Evolutionary conservation across 179 eudicot species (phyloP).

Genomic region (Gypsophila paniculata): DNA sequence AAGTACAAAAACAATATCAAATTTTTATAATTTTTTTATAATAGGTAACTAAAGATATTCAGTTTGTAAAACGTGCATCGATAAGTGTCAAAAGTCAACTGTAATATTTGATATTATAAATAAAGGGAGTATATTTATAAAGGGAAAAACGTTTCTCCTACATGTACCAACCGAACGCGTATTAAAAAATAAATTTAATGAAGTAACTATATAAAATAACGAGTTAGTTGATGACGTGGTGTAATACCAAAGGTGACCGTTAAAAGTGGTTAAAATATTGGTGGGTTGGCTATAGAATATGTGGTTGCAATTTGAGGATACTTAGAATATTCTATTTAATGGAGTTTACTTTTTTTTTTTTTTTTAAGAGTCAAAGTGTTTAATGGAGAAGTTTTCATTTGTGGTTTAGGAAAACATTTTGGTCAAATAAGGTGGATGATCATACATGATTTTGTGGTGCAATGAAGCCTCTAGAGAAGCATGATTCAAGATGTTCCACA

Average conservation of each 20-base stretch:
- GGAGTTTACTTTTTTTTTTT: too few relatives aligned
- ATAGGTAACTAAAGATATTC: too few relatives aligned
- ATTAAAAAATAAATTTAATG: too few relatives aligned
- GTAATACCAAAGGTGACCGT: neutral
- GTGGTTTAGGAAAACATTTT: neutral
- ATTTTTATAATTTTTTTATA: too few relatives aligned
- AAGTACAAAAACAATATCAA: too few relatives aligned
- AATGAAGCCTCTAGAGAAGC: neutral
- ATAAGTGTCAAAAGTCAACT: too few relatives aligned
- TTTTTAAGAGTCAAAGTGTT: neutral
- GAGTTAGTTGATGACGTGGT: neutral
- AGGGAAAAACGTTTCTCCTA: too few relatives aligned
- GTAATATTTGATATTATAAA: too few relatives aligned
- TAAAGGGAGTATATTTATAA: too few relatives aligned
- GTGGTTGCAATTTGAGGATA: neutral
- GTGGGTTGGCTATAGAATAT: neutral
- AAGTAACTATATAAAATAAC: too few relatives aligned
- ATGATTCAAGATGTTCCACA: neutral
- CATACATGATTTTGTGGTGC: neutral
- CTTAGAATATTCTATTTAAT: neutral
- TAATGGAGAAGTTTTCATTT: neutral
- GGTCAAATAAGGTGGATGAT: neutral
- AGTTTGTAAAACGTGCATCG: too few relatives aligned
- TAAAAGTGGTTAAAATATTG: neutral
- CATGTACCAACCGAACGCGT: too few relatives aligned